phyloP scores from a whole-genome alignment of 2,329 filamentous ascomycete species.

The Dendrostoma leiphaemia region DNA sequence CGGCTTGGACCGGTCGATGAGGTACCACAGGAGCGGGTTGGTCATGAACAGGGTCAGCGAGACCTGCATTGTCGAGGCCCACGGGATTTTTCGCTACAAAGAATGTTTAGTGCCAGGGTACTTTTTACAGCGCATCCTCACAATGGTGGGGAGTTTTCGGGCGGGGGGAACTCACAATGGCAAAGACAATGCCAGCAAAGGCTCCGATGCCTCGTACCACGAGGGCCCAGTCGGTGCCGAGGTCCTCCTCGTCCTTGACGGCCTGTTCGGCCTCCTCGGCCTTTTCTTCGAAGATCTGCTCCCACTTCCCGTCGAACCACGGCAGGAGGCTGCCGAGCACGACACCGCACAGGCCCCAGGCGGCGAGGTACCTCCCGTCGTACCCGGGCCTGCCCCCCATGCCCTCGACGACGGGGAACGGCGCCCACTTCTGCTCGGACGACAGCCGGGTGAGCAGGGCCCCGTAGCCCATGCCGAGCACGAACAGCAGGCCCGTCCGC shows the following conservation, averaged over 20 bases:
- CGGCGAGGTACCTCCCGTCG: constrained; percentile 67
- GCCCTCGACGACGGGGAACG: constrained; percentile 53
- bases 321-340: constrained; percentile 77
- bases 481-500: constrained; percentile 67
- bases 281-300: constrained; percentile 43
- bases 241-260: constrained; percentile 25
- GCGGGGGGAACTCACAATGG: constrained; percentile 66
- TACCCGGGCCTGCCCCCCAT: constrained; percentile 40
- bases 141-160: no score
- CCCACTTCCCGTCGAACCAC: constrained; percentile 78
- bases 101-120: no score
- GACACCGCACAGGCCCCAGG: constrained; percentile 82
- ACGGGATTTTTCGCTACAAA: constrained; percentile 76
- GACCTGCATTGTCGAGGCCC: constrained; percentile 92
- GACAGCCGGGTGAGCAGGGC: constrained; percentile 78
- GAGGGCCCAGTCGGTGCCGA: constrained; percentile 70
- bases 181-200: constrained; percentile 61
- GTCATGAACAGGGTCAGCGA: constrained; percentile 85
- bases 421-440: constrained; percentile 61
- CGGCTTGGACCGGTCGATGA: constrained; percentile 85
- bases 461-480: constrained; percentile 80
- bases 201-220: constrained; percentile 57
- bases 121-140: no score
- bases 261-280: constrained; percentile 29
- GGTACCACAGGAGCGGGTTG: constrained; percentile 93